Conservation (phyloP, 768 basidiomycete genomes). For the Tulasnella sp. region DNA sequence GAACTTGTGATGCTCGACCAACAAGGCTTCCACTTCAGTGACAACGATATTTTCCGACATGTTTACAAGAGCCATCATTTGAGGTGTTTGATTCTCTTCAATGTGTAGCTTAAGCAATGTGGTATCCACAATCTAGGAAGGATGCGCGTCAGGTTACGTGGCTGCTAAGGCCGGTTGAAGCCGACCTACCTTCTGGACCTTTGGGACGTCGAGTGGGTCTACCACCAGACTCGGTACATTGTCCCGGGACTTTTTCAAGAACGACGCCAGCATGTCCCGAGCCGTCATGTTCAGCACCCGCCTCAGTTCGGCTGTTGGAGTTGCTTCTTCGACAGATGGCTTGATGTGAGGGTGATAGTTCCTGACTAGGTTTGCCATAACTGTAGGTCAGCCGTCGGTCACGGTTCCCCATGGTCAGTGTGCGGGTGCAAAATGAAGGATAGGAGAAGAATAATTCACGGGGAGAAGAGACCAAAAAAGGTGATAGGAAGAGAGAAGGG, state of each 20-base stretch:
- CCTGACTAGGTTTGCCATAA: conserved; percentile 85
- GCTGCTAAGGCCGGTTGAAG: background rate
- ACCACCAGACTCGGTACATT: conserved; percentile 33
- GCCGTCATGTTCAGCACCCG: conserved; percentile 67
- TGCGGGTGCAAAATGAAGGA: conserved; percentile 45
- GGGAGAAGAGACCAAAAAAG: conserved; percentile 38
- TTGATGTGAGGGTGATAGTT: conserved; percentile 88
- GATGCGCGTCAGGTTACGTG: background rate
- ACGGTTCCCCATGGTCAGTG: conserved; percentile 29
- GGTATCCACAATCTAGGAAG: conserved; percentile 74
- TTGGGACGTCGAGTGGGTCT: background rate
- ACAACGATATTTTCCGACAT: conserved; percentile 58
- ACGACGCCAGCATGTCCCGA: conserved; percentile 71
- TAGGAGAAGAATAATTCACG: conserved; percentile 42
- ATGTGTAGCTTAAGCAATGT: conserved; percentile 76
- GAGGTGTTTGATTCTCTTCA: conserved; percentile 60
- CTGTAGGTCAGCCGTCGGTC: conserved; percentile 63
- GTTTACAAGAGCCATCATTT: conserved; percentile 62
- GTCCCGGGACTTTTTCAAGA: conserved; percentile 64
- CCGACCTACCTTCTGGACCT: background rate
- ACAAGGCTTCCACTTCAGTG: conserved; percentile 63
- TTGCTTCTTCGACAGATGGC: conserved; percentile 67
- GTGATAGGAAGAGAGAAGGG: conserved; percentile 39
- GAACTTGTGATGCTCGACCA: conserved; percentile 58
- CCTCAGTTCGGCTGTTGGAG: conserved; percentile 69